A percentile compares a stretch with the other conserved stretches of the same genome.
Evolutionary conservation across 2,329 filamentous ascomycete genomes (phyloP).

Genomic region (Hypoxylon sp.): DNA sequence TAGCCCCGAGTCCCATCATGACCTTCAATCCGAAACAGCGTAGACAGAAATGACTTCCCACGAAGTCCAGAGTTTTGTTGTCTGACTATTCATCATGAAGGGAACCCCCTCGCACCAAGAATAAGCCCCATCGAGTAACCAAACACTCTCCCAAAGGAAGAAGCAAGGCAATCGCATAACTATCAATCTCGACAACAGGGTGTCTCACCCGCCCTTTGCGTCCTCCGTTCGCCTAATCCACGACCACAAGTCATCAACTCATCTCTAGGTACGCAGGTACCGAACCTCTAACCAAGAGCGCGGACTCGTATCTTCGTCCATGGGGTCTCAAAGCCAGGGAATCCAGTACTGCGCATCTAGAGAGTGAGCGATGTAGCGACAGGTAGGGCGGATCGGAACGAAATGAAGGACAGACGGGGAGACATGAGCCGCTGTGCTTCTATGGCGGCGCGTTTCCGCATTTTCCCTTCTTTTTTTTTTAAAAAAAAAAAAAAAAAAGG

Average conservation of each 20-base stretch:
- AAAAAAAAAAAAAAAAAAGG: constrained; percentile 59
- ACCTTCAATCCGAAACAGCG: constrained; percentile 41
- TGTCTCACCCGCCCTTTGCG: constrained; percentile 69
- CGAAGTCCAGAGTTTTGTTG: constrained; percentile 56
- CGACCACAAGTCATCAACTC: constrained; percentile 51
- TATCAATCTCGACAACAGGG: constrained; percentile 92
- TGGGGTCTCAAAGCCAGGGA: constrained; percentile 60
- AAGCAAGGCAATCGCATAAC: constrained; percentile 94
- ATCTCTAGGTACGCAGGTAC: constrained; percentile 40
- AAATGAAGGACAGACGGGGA: constrained; percentile 67
- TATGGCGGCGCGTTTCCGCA: constrained; percentile 99
- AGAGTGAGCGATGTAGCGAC: constrained; percentile 62
- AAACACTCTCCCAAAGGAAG: constrained; percentile 56
- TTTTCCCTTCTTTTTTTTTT: no score
- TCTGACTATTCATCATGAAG: constrained; percentile 48
- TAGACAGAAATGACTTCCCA: constrained; percentile 49
- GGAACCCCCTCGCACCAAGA: constrained; percentile 95
- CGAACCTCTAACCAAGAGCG: constrained; percentile 57
- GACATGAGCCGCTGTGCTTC: constrained; percentile 93
- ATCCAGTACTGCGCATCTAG: constrained; percentile 31
- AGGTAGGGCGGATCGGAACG: constrained; percentile 59
- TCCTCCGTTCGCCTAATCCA: constrained; percentile 58
- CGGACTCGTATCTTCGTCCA: constrained; percentile 95
- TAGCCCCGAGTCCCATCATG: constrained; percentile 27
- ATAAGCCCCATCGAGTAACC: constrained; percentile 99